Base-by-base conservation (phyloP, 2,329 filamentous ascomycete species). In the Penicillium janthinellum region DNA sequence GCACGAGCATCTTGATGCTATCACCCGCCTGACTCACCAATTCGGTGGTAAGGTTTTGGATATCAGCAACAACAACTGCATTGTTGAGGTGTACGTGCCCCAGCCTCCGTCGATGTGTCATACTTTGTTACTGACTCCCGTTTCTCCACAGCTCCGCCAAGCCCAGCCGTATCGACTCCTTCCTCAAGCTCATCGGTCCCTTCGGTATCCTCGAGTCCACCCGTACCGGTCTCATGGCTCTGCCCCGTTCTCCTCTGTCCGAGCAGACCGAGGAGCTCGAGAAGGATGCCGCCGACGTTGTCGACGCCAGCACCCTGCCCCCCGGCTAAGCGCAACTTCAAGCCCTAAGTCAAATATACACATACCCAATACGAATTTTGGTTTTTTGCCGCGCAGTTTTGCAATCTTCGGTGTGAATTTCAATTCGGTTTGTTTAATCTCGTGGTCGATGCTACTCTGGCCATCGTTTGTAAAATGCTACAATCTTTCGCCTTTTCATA, bases 61-160 rank as follows among this genome's bases (percentile, higher is more conserved):
- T 78, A 98, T 99, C 71, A 96, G 92, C 83, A 97, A 91, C 55
- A 97, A 91, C 79, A 98, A 96, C 81, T 98, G 95, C 80, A 98
- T 98, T 77, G 93, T 99, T 61, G 95, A 99, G 79, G 79, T 99
- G 91, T 94, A 85, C 85, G 90, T 85, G 34, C 42, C 22, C 11
- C 10, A 28, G 6, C 11, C 31, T 31, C 7, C 37, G 12, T 14
- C 35, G 14, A 38, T 38, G 34, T 41, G 17, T 39, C 11, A 39
- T 56, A 12, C 41, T 25, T n/a, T 15, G 15, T 3, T 49, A 37
- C 54, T 56, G 34, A 45, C 44, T 11, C 25, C 11, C 22, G 7
- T 11, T 14, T 49, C 34, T n/a, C 35, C 28, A 61, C 68, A 92
- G 90, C 7, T 96, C 92, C 56, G 95, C 95, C 61, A 99, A 99